These are phyloP conservation scores for Moesziomyces globuligerus DNA, from an alignment of 1,284 basidiomycete genomes.

Conservation along the genomic window DNA sequence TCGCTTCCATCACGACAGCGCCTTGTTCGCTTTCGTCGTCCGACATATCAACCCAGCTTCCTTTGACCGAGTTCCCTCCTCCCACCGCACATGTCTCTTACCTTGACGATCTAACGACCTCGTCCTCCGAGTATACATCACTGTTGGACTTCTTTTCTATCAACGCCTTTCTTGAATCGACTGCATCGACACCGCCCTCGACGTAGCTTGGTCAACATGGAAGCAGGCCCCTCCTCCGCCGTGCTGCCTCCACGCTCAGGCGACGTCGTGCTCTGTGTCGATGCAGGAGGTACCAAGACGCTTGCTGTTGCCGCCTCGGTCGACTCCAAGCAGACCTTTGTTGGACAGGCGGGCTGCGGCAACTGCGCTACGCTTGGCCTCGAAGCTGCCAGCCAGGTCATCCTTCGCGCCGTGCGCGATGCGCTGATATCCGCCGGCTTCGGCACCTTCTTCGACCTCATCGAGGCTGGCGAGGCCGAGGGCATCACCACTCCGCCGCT, in stretches of 20 bases:
- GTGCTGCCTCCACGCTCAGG: constrained; percentile 9
- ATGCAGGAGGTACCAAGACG: constrained; percentile 51
- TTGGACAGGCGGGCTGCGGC: constrained; percentile 45
- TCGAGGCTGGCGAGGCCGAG: constrained; percentile 40
- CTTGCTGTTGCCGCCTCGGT: constrained; percentile 35
- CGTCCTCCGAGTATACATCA: too few relatives aligned
- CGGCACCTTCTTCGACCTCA: constrained; percentile 43
- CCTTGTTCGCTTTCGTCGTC: neutral
- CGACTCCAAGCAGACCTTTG: constrained; percentile 28
- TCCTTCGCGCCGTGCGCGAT: constrained; percentile 35
- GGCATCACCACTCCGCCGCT: constrained; percentile 47
- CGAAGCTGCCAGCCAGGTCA: constrained; percentile 39
- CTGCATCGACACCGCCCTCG: neutral
- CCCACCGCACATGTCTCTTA: neutral
- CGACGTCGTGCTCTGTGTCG: constrained; percentile 43
- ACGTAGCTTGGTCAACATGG: constrained; percentile 9
- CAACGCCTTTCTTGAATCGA: too few relatives aligned
- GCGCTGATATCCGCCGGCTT: constrained; percentile 38
- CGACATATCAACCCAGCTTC: constrained; percentile 8
- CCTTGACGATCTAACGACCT: neutral
- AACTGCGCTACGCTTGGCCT: constrained; percentile 47
- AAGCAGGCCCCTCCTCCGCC: constrained; percentile 23
- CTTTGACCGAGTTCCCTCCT: neutral
- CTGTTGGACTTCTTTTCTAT: too few relatives aligned
- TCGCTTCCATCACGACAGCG: too few relatives aligned